These are phyloP conservation scores for Lepidium africanum DNA, from an alignment of 345 rosid species.

Conservation along the genomic window DNA sequence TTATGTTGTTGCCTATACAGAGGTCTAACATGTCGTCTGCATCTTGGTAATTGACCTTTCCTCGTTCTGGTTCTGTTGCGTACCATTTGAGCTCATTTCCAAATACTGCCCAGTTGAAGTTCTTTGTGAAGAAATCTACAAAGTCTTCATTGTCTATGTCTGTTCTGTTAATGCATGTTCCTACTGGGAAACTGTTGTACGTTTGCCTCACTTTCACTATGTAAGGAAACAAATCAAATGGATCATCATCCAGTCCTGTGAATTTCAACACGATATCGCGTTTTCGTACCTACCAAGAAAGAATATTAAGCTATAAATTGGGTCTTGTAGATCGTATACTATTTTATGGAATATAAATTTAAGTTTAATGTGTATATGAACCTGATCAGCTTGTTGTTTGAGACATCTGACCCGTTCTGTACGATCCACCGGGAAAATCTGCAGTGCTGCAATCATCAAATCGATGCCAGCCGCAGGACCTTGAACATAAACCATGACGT, in stretches of 20 bases:
- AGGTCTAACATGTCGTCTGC: conserved; percentile 78
- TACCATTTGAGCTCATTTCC: conserved; percentile 93
- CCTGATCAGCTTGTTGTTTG: conserved; percentile 60
- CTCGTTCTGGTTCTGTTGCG: conserved; percentile 78
- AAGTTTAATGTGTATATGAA: neutral
- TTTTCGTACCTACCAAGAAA: conserved; percentile 58
- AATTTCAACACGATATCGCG: conserved; percentile 65
- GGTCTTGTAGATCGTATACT: no score
- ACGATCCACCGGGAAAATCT: conserved; percentile 71
- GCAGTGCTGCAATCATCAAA: conserved; percentile 65
- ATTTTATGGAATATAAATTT: no score
- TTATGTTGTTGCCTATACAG: conserved; percentile 51
- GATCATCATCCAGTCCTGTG: conserved; percentile 29
- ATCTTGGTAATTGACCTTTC: conserved; percentile 67
- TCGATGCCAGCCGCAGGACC: conserved; percentile 76
- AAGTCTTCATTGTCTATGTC: conserved; percentile 80
- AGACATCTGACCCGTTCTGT: conserved; percentile 52
- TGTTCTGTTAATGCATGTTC: conserved; percentile 69
- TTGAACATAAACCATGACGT: conserved; percentile 72
- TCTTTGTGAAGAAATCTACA: conserved; percentile 53
- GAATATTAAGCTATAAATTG: no score
- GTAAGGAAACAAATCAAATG: conserved; percentile 31
- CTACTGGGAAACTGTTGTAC: conserved; percentile 69
- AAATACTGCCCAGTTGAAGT: conserved; percentile 88
- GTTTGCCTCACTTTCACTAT: conserved; percentile 57